These are phyloP conservation scores for Leucoagaricus sp. DNA, from an alignment of 1,284 basidiomycete species.

Conservation along the genomic window DNA sequence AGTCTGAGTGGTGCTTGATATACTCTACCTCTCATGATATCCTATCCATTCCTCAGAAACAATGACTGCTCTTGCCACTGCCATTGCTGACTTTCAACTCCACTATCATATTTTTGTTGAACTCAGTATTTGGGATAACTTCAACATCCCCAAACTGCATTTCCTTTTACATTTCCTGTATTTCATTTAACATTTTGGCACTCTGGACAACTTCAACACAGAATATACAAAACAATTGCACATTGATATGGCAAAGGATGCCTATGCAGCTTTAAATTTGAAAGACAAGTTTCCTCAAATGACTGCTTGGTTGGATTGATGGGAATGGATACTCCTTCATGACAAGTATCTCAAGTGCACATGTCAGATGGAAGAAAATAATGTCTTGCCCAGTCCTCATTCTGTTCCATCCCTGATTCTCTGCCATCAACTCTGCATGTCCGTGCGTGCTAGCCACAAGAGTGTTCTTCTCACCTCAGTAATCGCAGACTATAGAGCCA, in stretches of 20 bases:
- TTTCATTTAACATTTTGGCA: constrained; percentile 27
- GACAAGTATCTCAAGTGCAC: background rate
- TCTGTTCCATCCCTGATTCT: background rate
- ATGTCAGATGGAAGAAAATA: background rate
- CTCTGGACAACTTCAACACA: constrained; percentile 34
- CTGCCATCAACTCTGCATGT: background rate
- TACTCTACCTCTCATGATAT: constrained; percentile 35
- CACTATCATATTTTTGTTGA: constrained; percentile 33
- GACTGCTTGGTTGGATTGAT: constrained; percentile 32
- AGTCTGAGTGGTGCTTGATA: constrained; percentile 31
- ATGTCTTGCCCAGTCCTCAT: background rate
- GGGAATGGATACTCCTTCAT: constrained; percentile 24
- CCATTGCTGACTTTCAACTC: constrained; percentile 25
- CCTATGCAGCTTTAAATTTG: constrained; percentile 30
- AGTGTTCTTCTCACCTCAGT: constrained; percentile 1
- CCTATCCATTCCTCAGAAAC: constrained; percentile 26
- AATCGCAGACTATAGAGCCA: background rate
- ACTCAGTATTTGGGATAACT: constrained; percentile 26
- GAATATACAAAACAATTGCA: constrained; percentile 32
- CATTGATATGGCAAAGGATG: constrained; percentile 35
- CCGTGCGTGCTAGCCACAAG: background rate
- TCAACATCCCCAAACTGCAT: constrained; percentile 38
- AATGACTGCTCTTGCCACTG: background rate
- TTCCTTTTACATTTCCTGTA: constrained; percentile 28
- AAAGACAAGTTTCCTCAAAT: constrained; percentile 34